Evolutionary conservation across 2,329 filamentous ascomycete genomes (phyloP).

Genomic region (Metarhizium anisopliae): DNA sequence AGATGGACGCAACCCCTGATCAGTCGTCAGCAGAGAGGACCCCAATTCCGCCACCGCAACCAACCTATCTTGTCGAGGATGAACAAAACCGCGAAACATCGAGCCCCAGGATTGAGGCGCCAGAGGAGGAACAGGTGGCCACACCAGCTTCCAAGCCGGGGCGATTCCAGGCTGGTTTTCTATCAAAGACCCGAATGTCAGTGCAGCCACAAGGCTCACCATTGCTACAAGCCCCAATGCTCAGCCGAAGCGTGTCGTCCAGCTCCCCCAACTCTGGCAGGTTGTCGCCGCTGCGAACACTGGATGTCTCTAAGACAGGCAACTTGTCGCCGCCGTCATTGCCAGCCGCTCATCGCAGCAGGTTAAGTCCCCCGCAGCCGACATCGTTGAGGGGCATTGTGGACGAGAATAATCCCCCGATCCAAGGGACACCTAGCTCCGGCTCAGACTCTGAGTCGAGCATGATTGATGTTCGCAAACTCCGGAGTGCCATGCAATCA

Average conservation of each 20-base stretch:
- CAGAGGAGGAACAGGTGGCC: background rate
- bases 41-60: constrained; percentile 23
- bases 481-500: constrained; percentile 45
- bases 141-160: constrained; percentile 45
- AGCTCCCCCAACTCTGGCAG: constrained; percentile 20
- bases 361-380: constrained; percentile 11
- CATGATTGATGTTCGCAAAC: constrained; percentile 42
- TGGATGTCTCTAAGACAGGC: constrained; percentile 42
- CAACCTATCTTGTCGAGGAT: constrained; percentile 13
- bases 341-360: constrained; percentile 11
- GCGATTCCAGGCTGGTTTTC: constrained; percentile 82
- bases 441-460: constrained; percentile 42
- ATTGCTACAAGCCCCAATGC: constrained; percentile 42
- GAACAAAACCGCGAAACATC: constrained; percentile 36
- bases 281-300: constrained; percentile 39
- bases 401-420: constrained; percentile 46
- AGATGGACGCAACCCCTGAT: constrained; percentile 45
- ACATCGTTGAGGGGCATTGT: constrained; percentile 24
- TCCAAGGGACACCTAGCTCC: constrained; percentile 22
- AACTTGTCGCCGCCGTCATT: constrained; percentile 37
- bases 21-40: constrained; percentile 15
- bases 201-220: constrained; percentile 49
- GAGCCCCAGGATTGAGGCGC: constrained; percentile 30
- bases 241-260: constrained; percentile 50
- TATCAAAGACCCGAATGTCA: constrained; percentile 48